Conservation (phyloP, 768 basidiomycete species). For the Leccinum barrowsii region DNA sequence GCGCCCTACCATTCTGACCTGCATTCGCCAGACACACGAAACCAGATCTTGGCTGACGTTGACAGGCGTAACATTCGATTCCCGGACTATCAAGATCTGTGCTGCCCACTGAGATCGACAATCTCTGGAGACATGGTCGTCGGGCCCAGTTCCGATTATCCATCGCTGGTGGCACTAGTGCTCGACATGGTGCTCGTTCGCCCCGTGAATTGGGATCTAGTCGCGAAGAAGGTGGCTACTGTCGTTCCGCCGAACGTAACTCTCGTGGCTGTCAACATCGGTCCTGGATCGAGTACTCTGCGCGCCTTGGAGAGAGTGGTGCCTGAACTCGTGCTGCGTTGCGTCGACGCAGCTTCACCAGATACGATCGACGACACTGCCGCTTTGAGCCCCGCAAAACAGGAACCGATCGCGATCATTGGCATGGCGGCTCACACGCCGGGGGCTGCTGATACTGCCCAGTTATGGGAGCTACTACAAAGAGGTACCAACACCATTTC, state of each 20-base stretch:
- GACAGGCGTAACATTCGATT: conserved; percentile 44
- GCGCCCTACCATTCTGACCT: conserved; percentile 50
- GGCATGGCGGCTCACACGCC: conserved; percentile 64
- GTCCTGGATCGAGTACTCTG: conserved; percentile 27
- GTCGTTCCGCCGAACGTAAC: not conserved
- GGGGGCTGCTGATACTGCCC: conserved; percentile 43
- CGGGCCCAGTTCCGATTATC: conserved; percentile 12
- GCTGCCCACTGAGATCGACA: conserved; percentile 46
- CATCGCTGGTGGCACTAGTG: conserved; percentile 39
- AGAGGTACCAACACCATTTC: conserved; percentile 53
- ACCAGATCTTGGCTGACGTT: conserved; percentile 44
- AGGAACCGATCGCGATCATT: conserved; percentile 62
- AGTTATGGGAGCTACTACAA: conserved; percentile 60
- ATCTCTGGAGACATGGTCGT: conserved; percentile 38
- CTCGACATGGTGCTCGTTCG: conserved; percentile 40
- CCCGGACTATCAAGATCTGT: conserved; percentile 45
- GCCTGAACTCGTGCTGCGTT: no score
- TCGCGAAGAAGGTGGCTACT: conserved; percentile 2
- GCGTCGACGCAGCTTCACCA: no score
- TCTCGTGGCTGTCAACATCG: conserved; percentile 46
- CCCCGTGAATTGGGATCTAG: conserved; percentile 51
- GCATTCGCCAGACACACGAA: conserved; percentile 29
- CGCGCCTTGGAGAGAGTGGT: no score
- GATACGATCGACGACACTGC: conserved; percentile 1
- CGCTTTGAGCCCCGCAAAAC: conserved; percentile 17